A percentile compares a stretch with the other conserved stretches of the same genome.
phyloP scores from a whole-genome alignment of 192 early-diverging fungal genomes.

The Linnemannia exigua region DNA sequence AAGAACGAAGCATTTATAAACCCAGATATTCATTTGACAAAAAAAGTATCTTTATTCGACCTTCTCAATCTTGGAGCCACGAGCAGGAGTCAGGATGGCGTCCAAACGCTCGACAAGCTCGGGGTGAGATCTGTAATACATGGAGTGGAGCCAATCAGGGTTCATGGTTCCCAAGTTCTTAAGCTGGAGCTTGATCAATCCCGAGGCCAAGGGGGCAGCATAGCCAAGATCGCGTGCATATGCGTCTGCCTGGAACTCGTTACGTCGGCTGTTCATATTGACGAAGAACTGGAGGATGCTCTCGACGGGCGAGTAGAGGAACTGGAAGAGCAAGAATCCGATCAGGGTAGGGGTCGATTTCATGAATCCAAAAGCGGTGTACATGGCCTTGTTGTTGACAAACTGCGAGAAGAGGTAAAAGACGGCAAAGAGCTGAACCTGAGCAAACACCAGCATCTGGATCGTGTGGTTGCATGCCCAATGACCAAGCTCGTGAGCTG shows the following conservation, averaged over 20 bases:
- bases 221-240: slow-evolving; percentile 91
- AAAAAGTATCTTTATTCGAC: slow-evolving; percentile 17
- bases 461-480: slow-evolving; percentile 92
- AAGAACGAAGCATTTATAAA: background rate
- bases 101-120: slow-evolving; percentile 90
- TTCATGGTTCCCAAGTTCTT: slow-evolving; percentile 93
- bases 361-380: slow-evolving; percentile 89
- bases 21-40: background rate
- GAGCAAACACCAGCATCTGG: slow-evolving; percentile 77
- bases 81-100: slow-evolving; percentile 53
- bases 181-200: slow-evolving; percentile 90
- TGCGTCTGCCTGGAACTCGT: slow-evolving; percentile 96
- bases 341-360: slow-evolving; percentile 80
- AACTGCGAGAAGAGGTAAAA: slow-evolving; percentile 86
- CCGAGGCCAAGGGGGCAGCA: slow-evolving; percentile 76
- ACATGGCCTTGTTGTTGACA: slow-evolving; percentile 81
- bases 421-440: slow-evolving; percentile 81
- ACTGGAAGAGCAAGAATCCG: slow-evolving; percentile 94
- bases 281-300: slow-evolving; percentile 78
- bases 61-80: slow-evolving; percentile 28
- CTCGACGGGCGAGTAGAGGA: slow-evolving; percentile 86
- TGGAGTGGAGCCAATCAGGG: slow-evolving; percentile 88
- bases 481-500: slow-evolving; percentile 96
- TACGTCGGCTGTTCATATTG: slow-evolving; percentile 84
- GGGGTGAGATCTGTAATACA: slow-evolving; percentile 95